Evolutionary conservation across 2,329 filamentous ascomycete genomes (phyloP), one percentile per base, ranked within the genome.

Genomic region (Nothomitra cinnamomea): DNA sequence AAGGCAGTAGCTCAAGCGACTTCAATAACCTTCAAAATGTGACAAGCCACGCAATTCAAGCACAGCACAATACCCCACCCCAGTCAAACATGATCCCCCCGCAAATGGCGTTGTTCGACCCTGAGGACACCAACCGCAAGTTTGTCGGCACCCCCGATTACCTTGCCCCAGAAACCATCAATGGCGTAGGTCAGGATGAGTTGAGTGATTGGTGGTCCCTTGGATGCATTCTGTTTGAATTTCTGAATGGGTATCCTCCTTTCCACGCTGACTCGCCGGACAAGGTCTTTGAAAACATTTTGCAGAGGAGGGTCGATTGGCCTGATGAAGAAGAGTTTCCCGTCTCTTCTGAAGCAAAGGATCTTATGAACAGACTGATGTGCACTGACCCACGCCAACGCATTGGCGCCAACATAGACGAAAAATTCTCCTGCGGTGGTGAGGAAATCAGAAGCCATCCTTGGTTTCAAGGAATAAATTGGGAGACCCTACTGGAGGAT

Each of bases 131-230:
- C 56, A 90, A 87, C 63, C 80, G 92, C 53, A 82, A 87, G 40
- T 98, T 98, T 61, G 92, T 98, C 7, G 92, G 92, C 32, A 98
- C 92, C 0, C 92, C 92, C 0, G 92, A 98, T 66, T 98, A 98
- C 64, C 77, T 98, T 13, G 92, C 92, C 0, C 92, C 92, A 0
- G 94, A 98, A 65, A 98, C 94, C 0, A 94, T 98, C 63, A 89
- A 87, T 59, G 92, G 94, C 51, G 82, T 88, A 59, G 88, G 90
- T 1, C 92, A 98, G 66, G 92, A 98, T 63, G 90, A 96, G 66
- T 92, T 90, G 60, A 96, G 92, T 64, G 92, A 98, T 79, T 98
- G 92, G 92, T 98, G 92, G 92, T 96, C 92, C 21, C 76, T 98
- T n/a, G 92, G 92, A 0, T 98, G 94, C 66, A 96, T 98, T 60